Evolutionary conservation across 1,139 yeast genomes (phyloP).

Genomic region (Nakaseomyces uthaithaninus): DNA sequence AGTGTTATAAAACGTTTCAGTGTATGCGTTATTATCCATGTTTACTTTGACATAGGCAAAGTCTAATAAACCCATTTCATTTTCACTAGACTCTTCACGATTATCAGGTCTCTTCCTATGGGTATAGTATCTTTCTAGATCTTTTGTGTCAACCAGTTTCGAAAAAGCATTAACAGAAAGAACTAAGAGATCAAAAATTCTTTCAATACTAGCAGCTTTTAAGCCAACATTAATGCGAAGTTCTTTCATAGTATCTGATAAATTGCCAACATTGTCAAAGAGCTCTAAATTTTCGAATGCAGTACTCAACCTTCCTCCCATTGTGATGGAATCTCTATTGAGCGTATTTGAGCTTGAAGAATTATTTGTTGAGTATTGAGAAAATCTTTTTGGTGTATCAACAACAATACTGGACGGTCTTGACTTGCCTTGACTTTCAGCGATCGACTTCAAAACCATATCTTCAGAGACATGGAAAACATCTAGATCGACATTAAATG

Average conservation of each 20-base stretch:
- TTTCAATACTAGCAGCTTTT: constrained; percentile 54
- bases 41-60: constrained; percentile 37
- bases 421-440: constrained; percentile 30
- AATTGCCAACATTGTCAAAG: constrained; percentile 25
- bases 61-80: constrained; percentile 30
- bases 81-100: constrained; percentile 2
- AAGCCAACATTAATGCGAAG: constrained; percentile 40
- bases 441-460: constrained; percentile 47
- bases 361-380: constrained; percentile 19
- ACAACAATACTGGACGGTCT: constrained; percentile 42
- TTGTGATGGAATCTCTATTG: constrained; percentile 23
- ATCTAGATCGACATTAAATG: constrained; percentile 49
- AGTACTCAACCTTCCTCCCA: constrained; percentile 24
- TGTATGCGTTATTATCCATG: constrained; percentile 54
- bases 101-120: constrained; percentile 14
- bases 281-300: constrained; percentile 32
- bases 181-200: constrained; percentile 54
- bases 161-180: constrained; percentile 54
- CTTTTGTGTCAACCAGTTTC: constrained; percentile 38
- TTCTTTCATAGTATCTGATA: constrained; percentile 28
- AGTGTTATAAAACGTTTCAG: constrained; percentile 57
- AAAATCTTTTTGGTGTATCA: constrained; percentile 40
- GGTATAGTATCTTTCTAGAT: constrained; percentile 35
- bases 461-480: constrained; percentile 46
- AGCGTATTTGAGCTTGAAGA: constrained; percentile 10